Percentiles rank a stretch among this genome's conserved stretches.
phyloP scores from a whole-genome alignment of 495 filamentous ascomycete species.

The Hypoxylon fragiforme region DNA sequence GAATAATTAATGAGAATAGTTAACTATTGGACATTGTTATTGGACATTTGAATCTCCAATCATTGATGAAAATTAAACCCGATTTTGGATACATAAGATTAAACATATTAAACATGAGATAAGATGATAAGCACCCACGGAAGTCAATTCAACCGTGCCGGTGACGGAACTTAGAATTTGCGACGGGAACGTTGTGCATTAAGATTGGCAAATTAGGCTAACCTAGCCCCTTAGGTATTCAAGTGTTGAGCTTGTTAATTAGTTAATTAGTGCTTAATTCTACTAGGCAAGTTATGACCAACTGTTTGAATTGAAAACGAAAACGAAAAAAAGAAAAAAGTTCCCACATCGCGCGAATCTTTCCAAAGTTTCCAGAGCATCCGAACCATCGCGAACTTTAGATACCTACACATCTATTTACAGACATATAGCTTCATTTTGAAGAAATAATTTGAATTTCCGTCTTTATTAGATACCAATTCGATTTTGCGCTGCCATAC shows the following conservation, averaged over 20 bases:
- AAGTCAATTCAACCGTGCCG: slow-evolving; percentile 20
- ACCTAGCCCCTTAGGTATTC: background rate
- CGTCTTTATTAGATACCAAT: slow-evolving; percentile 1
- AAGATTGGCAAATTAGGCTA: background rate
- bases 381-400: slow-evolving; percentile 4
- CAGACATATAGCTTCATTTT: slow-evolving; percentile 25
- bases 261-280: too few species aligned
- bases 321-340: slow-evolving; percentile 1
- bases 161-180: background rate
- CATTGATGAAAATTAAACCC: background rate
- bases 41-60: slow-evolving; percentile 20
- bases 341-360: slow-evolving; percentile 19
- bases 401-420: background rate
- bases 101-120: slow-evolving; percentile 4
- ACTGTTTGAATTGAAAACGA: slow-evolving; percentile 14
- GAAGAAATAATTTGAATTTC: background rate
- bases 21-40: too few species aligned
- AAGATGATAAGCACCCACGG: slow-evolving; percentile 17
- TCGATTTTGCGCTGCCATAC: background rate
- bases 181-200: background rate
- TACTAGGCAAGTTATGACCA: slow-evolving; percentile 24
- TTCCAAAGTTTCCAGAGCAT: background rate
- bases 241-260: background rate
- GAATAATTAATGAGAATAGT: too few species aligned
- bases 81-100: slow-evolving; percentile 4